Base-by-base conservation (phyloP, 2,329 filamentous ascomycete genomes). In the Scedosporium aurantiacum region DNA sequence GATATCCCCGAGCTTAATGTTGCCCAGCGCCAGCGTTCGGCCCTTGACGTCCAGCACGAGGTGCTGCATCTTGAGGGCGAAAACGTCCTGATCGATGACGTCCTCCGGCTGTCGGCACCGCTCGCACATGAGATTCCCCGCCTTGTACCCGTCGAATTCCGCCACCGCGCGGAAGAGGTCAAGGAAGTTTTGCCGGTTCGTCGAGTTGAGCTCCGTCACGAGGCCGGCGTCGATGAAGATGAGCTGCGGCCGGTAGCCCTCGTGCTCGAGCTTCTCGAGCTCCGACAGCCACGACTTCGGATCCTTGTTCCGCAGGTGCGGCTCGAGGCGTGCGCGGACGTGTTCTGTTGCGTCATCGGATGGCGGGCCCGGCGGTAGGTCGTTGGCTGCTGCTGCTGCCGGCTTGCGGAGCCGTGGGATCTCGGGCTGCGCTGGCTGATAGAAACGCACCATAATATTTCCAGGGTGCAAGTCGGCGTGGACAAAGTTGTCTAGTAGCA, bases 391-490 rank as follows among this genome's bases (percentile, higher is more conserved):
- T 55, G 72, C 67, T 4, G 69, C 66, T 4, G 23, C 23, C 10
- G 21, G 58, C 68, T 56, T 62, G 67, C 67, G 57, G 62, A 67
- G 66, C 32, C 66, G 68, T 3, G 68, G 70, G 1, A 95, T 76
- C 57, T 88, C 83, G 0, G 93, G 82, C 64, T 87, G 82, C 14
- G 86, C 84, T 0, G 92, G 86, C 68, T 93, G 86, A 74, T 97
- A 97, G 77, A 99, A 99, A 65, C 95, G 91, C 56, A 99, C 93
- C 92, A 99, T 97, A 75, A 99, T 97, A 72, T 99, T 99, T 27
- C 94, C 94, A 0, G 94, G 94, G 71, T 99, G 94, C 32, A 99
- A 77, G 71, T 99, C 94, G 4, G 94, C 93, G 70, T 99, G 94
- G 27, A 97, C 87, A 72, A 99, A 99, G 72, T 99, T 99, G 73